A percentile compares a stretch with the other conserved stretches of the same genome.
Conservation (phyloP, 208 protist genomes). For the Leishmania turanica region DNA sequence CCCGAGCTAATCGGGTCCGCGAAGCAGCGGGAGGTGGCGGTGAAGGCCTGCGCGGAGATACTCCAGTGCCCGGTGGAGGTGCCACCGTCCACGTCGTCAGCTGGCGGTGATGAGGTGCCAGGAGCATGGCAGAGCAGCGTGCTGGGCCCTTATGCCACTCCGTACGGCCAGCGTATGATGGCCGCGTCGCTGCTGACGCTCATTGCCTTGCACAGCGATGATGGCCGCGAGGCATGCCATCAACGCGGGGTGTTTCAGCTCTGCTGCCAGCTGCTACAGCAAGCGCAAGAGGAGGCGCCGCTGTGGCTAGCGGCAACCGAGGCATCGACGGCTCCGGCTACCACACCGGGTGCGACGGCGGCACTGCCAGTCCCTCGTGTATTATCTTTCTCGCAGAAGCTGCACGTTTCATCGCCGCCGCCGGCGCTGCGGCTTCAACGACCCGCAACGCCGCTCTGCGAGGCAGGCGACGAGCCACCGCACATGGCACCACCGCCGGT, state of each 20-base stretch:
- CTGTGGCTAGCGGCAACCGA: conserved; percentile 20
- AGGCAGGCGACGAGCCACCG: not conserved
- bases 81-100: conserved; percentile 13
- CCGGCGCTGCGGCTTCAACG: not conserved
- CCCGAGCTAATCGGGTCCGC: conserved; percentile 58
- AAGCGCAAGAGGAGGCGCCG: conserved; percentile 19
- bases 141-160: conserved; percentile 59
- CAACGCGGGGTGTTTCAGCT: conserved; percentile 49
- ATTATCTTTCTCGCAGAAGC: conserved; percentile 2
- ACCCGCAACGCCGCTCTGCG: not conserved
- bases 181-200: conserved; percentile 65
- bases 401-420: not conserved
- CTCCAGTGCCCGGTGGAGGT: conserved; percentile 61
- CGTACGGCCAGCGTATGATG: conserved; percentile 70
- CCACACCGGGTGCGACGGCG: not conserved
- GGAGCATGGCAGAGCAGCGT: conserved; percentile 76
- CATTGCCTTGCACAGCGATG: conserved; percentile 55
- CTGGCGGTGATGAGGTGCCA: conserved; percentile 11
- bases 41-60: conserved; percentile 60
- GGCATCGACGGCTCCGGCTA: not conserved
- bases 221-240: conserved; percentile 52
- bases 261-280: conserved; percentile 71
- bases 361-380: conserved; percentile 8
- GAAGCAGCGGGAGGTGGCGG: conserved; percentile 51
- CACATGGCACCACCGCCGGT: conserved; percentile 15